These are phyloP conservation scores for Suhomyces atakaporum DNA, from an alignment of 1,139 yeast genomes.

Conservation along the genomic window DNA sequence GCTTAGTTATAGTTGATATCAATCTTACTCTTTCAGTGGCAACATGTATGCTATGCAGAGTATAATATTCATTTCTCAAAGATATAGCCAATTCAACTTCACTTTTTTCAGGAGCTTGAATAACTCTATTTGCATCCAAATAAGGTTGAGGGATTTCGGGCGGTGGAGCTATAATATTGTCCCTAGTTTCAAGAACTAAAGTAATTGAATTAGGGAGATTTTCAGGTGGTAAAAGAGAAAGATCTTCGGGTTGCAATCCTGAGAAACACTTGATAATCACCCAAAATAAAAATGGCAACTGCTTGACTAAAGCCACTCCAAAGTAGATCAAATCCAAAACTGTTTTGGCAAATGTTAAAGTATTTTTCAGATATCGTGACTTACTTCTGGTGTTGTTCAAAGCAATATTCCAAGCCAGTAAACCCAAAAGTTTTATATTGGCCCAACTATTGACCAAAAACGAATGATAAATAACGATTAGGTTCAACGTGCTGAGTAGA, in stretches of 20 bases:
- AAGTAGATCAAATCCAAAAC: not conserved
- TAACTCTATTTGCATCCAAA: slow-evolving; percentile 38
- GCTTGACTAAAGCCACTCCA: not conserved
- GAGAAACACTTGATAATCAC: not conserved
- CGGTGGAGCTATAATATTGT: slow-evolving; percentile 8
- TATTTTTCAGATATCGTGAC: not conserved
- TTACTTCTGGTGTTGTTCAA: not conserved
- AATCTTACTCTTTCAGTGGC: slow-evolving; percentile 44
- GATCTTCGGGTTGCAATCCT: slow-evolving; percentile 2
- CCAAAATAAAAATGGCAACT: not conserved
- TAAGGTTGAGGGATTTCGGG: slow-evolving; percentile 42
- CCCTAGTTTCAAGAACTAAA: slow-evolving; percentile 6
- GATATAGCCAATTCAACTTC: slow-evolving; percentile 32
- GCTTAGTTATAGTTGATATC: slow-evolving; percentile 36
- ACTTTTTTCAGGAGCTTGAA: slow-evolving; percentile 37
- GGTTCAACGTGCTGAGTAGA: not conserved
- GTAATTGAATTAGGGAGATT: slow-evolving; percentile 6
- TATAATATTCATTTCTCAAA: slow-evolving; percentile 39
- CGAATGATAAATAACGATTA: not conserved
- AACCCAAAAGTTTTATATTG: not conserved
- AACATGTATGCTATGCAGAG: slow-evolving; percentile 37
- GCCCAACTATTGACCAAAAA: not conserved
- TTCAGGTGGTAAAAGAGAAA: not conserved
- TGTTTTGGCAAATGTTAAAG: not conserved
- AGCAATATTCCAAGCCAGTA: not conserved